These are phyloP conservation scores for Gracilaria gracilis DNA, from an alignment of 23 red algal genomes.

Conservation along the genomic window DNA sequence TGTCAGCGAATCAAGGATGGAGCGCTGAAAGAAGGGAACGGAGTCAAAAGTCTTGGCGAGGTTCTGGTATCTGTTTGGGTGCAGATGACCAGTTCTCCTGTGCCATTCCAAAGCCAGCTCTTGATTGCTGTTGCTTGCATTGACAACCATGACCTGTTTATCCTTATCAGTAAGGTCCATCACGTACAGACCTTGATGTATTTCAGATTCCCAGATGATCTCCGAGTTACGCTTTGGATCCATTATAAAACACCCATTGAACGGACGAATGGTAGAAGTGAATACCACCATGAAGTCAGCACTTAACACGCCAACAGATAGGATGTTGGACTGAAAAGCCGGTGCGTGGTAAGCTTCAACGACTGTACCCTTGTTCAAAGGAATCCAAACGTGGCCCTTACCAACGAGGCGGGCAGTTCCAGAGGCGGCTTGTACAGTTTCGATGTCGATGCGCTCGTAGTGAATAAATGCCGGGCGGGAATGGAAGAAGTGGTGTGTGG, in stretches of 20 bases:
- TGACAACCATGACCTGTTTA: neutral
- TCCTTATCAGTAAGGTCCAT: neutral
- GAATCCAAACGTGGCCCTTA: conserved; percentile 14
- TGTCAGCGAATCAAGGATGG: neutral
- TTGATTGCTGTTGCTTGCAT: neutral
- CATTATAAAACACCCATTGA: conserved; percentile 10
- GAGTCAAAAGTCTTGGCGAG: neutral
- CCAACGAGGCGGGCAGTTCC: neutral
- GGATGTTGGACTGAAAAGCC: conserved; percentile 8
- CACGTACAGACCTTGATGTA: neutral
- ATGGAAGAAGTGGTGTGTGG: conserved; percentile 32
- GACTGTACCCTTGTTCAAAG: neutral
- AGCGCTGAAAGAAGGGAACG: conserved; percentile 3
- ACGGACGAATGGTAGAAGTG: conserved; percentile 8
- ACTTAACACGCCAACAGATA: neutral
- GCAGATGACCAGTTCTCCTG: conserved; percentile 8
- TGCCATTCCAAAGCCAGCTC: conserved; percentile 33
- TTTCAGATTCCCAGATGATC: conserved; percentile 1
- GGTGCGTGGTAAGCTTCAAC: conserved; percentile 34
- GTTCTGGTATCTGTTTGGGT: neutral
- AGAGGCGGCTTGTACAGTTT: conserved; percentile 25
- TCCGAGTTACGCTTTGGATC: neutral
- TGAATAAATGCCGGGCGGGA: neutral
- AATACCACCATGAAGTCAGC: neutral
- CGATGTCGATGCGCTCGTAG: conserved; percentile 4